These are phyloP conservation scores for Phialophora expanda DNA, from an alignment of 2,329 filamentous ascomycete genomes.

Conservation along the genomic window DNA sequence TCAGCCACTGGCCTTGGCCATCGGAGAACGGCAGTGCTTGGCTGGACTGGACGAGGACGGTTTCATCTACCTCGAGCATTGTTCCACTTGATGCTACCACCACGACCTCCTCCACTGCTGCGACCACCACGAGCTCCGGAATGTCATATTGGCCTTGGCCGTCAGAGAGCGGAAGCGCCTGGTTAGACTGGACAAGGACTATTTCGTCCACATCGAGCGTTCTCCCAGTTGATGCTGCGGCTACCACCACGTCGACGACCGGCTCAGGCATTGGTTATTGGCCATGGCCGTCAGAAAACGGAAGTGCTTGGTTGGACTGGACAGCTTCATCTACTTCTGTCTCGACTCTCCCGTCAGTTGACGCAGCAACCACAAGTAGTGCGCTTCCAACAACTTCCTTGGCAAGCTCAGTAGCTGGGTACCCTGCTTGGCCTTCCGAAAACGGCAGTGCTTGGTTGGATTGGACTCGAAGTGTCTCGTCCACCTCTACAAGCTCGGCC, in stretches of 20 bases:
- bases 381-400: slow-evolving; percentile 3
- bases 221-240: not conserved
- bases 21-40: slow-evolving; percentile 14
- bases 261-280: slow-evolving; percentile 4
- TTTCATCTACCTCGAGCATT: not conserved
- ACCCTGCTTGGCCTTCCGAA: slow-evolving; percentile 7
- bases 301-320: slow-evolving; percentile 18
- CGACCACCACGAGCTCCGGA: not conserved
- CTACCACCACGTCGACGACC: not conserved
- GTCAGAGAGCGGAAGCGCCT: not conserved
- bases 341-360: not conserved
- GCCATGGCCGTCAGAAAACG: slow-evolving; percentile 9
- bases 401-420: not conserved
- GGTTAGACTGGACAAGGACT: not conserved
- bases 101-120: not conserved
- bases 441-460: slow-evolving; percentile 14
- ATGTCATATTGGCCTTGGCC: not conserved
- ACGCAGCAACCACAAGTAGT: slow-evolving; percentile 5
- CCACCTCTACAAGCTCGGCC: not conserved
- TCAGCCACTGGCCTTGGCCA: slow-evolving; percentile 2
- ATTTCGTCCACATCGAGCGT: not conserved
- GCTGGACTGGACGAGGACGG: slow-evolving; percentile 12
- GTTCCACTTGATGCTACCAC: not conserved
- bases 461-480: slow-evolving; percentile 3
- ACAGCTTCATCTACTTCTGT: slow-evolving; percentile 10